Percentiles rank a stretch among this genome's conserved stretches.
Evolutionary conservation across 1,284 basidiomycete genomes (phyloP).

Genomic region (Vanrija sp.): DNA sequence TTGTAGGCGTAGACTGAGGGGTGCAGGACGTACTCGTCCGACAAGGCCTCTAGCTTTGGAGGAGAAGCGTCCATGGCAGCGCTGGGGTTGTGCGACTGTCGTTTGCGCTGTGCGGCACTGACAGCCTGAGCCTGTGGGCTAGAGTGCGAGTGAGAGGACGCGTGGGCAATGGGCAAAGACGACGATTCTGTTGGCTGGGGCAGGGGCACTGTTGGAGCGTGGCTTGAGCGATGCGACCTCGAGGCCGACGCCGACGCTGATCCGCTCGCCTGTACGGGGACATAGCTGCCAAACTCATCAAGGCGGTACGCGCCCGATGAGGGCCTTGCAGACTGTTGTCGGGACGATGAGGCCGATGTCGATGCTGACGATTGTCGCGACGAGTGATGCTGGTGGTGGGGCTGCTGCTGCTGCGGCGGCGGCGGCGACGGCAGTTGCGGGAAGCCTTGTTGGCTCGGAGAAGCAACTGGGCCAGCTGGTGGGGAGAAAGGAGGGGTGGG

Average conservation of each 20-base stretch:
- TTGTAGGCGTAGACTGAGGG: slow-evolving; percentile 82
- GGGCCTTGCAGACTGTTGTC: slow-evolving; percentile 1
- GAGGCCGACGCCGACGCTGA: neutral
- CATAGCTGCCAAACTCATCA: slow-evolving; percentile 19
- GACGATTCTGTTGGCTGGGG: slow-evolving; percentile 25
- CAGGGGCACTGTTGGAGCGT: slow-evolving; percentile 31
- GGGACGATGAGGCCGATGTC: slow-evolving; percentile 13
- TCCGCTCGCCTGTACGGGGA: slow-evolving; percentile 1
- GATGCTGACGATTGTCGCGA: slow-evolving; percentile 14
- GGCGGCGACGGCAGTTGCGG: too few species aligned
- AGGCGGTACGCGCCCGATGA: neutral
- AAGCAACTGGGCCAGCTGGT: neutral
- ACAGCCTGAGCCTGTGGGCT: slow-evolving; percentile 8
- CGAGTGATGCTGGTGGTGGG: slow-evolving; percentile 1
- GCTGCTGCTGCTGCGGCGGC: too few species aligned
- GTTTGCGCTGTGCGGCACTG: slow-evolving; percentile 21
- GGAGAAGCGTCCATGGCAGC: slow-evolving; percentile 28
- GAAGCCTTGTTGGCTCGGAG: neutral
- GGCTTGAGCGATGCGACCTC: slow-evolving; percentile 13
- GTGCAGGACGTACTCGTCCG: slow-evolving; percentile 55
- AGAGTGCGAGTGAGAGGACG: slow-evolving; percentile 29
- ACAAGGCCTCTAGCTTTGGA: slow-evolving; percentile 41
- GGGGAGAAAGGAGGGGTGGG: slow-evolving; percentile 13
- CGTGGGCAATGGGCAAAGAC: slow-evolving; percentile 22
- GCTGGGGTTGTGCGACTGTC: slow-evolving; percentile 47